Base-by-base conservation (phyloP, 2,329 filamentous ascomycete species). In the Sclerotinia nivalis region DNA sequence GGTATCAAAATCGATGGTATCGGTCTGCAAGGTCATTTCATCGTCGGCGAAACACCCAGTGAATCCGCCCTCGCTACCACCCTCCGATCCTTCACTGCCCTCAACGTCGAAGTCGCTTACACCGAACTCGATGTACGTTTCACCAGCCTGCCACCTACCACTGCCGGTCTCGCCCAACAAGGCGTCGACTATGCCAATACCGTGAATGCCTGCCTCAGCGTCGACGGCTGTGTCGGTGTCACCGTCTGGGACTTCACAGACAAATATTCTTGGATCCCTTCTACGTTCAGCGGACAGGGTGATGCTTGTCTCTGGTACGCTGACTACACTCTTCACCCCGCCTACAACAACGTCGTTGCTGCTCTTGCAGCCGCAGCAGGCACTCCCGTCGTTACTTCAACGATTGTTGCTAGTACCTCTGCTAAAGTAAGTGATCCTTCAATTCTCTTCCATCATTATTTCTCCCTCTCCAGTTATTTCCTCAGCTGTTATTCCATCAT, bases 51-150 rank as follows among this genome's bases (percentile, higher is more conserved):
- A n/a, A 82, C 84, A 1, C 84, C 87, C 1, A 77, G 77, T 65
- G 82, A 84, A 73, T 76, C 79, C 43, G 79, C 79, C 10, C 81
- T 86, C 58, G 79, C 79, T 45, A 79, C 81, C 0, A 82, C 83
- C 20, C 84, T 88, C 67, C 75, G 80, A 61, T 80, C 83, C 55
- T 89, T 87, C 80, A 83, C 83, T 0, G 80, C 81, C 0, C 82
- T 85, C 1, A 83, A 83, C 5, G 80, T 88, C 7, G 87, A 90
- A 72, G 85, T 88, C 13, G 86, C 87, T 10, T 84, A 87, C 77
- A 89, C 88, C 1, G 88, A 90, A 79, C 80, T 90, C 22, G 88
- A 90, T 75, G 85, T 90, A 71, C 82, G 87, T 43, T 83, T 84
- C 69, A 66, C 68, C 2, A 76, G 75, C 7, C 77, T 88, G 18